Evolutionary conservation across 768 basidiomycete genomes (phyloP), one percentile per base, ranked within the genome.

Genomic region (Rhizopogon vulgaris): DNA sequence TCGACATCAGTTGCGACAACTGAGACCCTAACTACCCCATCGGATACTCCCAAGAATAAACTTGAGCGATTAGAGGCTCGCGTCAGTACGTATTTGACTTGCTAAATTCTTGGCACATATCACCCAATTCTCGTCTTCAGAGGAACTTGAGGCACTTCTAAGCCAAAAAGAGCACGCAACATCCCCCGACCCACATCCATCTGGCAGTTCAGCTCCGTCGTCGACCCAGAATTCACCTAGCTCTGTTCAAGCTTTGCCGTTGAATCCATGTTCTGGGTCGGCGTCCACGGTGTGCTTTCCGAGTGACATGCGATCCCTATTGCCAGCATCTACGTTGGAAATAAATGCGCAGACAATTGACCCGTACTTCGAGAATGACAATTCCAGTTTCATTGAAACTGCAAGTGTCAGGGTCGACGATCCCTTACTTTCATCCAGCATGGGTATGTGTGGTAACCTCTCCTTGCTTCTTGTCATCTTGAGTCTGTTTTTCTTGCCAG

Each of bases 81-180:
- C 56, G 87, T 89, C 50, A 74, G 87, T 87, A 48, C 52, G 84
- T 71, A 34, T 24, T 22, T 39, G 39, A 18, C 46, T 48, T 10
- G 54, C 18, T 18, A 17, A 22, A 17, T 38, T 30, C 42, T 36
- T 7, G 47, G 34, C 51, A 38, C 50, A 22, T 34, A 28, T 45
- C 17, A 46, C 8, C 50, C 54, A 15, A 58, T 51, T n/a, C 11
- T 50, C 8, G 50, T 43, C 22, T 6, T n/a, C 45, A 88, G 87
- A 74, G 61, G 87, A 90, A 60, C 73, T 90, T 8, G 86, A 90
- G 63, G 67, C 74, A 6, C 65, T 85, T n/a, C 67, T 88, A 50
- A 75, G 71, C 22, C 82, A 85, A 58, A 84, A 80, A 58, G 76
- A 83, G 39, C 52, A 55, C 7, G 6, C 15, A 1, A 50, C 51